Conservation (phyloP, 1,284 basidiomycete genomes). For the Pterulicium gracile region DNA sequence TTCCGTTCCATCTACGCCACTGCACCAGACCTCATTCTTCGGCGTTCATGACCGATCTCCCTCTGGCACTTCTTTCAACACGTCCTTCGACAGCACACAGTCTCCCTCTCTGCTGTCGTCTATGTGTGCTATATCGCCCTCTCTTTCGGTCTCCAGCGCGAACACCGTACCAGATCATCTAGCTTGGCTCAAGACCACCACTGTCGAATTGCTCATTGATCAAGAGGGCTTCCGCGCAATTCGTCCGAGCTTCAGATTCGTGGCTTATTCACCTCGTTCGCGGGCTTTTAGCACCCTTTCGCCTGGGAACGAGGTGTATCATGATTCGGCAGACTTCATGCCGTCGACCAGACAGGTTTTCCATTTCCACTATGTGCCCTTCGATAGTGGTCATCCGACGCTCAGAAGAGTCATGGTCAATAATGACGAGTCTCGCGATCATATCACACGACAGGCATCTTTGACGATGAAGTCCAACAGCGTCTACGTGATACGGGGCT, state of each 20-base stretch:
- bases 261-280: slow-evolving; percentile 31
- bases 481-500: slow-evolving; percentile 60
- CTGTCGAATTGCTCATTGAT: slow-evolving; percentile 63
- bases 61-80: neutral
- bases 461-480: slow-evolving; percentile 58
- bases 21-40: neutral
- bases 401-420: slow-evolving; percentile 56
- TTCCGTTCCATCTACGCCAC: slow-evolving; percentile 3
- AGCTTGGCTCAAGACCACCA: slow-evolving; percentile 40
- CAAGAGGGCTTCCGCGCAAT: slow-evolving; percentile 69
- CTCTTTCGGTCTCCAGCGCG: neutral
- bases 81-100: neutral
- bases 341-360: slow-evolving; percentile 47
- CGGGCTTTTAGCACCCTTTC: slow-evolving; percentile 17
- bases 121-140: slow-evolving; percentile 1
- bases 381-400: slow-evolving; percentile 54
- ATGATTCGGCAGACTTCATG: slow-evolving; percentile 47
- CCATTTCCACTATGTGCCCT: slow-evolving; percentile 57
- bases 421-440: slow-evolving; percentile 56
- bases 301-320: slow-evolving; percentile 15
- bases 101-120: slow-evolving; percentile 1
- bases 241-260: slow-evolving; percentile 44
- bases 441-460: slow-evolving; percentile 59
- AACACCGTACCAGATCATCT: slow-evolving; percentile 27
- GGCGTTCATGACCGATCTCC: neutral